phyloP scores from a whole-genome alignment of 2,329 filamentous ascomycete species.

The Teratosphaeriaceae sp. region DNA sequence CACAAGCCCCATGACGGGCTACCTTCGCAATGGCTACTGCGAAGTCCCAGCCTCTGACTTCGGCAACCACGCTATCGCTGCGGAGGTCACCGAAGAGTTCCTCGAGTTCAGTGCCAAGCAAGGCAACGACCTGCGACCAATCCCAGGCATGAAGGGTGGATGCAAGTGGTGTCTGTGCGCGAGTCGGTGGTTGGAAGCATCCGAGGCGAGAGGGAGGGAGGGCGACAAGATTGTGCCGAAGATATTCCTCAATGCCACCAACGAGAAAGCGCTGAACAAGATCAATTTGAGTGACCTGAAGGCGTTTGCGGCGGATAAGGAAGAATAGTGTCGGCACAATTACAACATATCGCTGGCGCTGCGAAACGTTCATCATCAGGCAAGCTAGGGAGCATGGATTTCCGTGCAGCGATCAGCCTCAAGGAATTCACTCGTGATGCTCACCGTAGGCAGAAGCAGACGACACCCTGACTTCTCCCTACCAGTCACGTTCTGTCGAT shows the following conservation, averaged over 20 bases:
- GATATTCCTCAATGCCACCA: conserved; percentile 47
- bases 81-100: conserved; percentile 53
- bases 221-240: conserved; percentile 42
- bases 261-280: conserved; percentile 44
- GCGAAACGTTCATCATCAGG: too few relatives aligned
- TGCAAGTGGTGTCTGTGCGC: conserved; percentile 60
- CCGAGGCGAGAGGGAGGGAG: conserved; percentile 45
- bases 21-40: conserved; percentile 57
- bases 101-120: conserved; percentile 49
- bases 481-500: too few relatives aligned
- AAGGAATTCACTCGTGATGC: too few relatives aligned
- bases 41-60: conserved; percentile 46
- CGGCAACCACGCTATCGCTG: conserved; percentile 57
- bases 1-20: conserved; percentile 53
- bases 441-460: too few relatives aligned
- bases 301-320: conserved; percentile 41
- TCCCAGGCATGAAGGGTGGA: conserved; percentile 47
- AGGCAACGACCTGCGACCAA: conserved; percentile 52
- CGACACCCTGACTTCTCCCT: too few relatives aligned
- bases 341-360: too few relatives aligned
- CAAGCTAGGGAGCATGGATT: too few relatives aligned
- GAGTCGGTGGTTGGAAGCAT: conserved; percentile 51
- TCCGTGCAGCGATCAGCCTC: too few relatives aligned
- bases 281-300: conserved; percentile 44
- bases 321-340: too few relatives aligned